Evolutionary conservation across 805 yeast genomes (phyloP), one percentile per base, ranked within the genome.

Genomic region (Kregervanrija delftensis): DNA sequence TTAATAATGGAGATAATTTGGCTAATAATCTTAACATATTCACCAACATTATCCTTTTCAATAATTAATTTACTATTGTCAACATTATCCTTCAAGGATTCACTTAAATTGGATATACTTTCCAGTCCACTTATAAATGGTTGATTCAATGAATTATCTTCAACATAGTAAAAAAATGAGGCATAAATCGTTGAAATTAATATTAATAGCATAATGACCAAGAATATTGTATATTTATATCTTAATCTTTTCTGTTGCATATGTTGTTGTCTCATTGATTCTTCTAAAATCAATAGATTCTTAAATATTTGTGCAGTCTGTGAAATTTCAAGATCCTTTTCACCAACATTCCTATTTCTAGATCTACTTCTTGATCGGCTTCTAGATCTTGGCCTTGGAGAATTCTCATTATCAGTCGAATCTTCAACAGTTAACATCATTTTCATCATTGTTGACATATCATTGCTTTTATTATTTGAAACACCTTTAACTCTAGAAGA

Each of bases 251-350:
- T 75, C 59, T 88, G 90, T 43, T 79, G 82, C n/a, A 73, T 67
- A 40, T 83, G 85, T 65, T 91, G 98, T 48, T 76, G 81, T 35
- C 97, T 73, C 41, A 93, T 68, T 44, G 87, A 81, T 58, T 90
- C 96, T 62, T 91, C 99, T 43, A 90, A 63, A 12, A 91, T 83
- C 40, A 91, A 67, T 52, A 93, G 64, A 60, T 91, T 89, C 39
- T 95, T 74, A 61, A 83, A 87, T 12, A 88, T 80, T 68, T 83
- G 82, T 1, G 89, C 85, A 0, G 85, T 56, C 34, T 57, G 56
- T 1, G 59, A 53, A 15, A 56, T 49, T 40, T 58, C 62, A 1
- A 53, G 47, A 11, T 52, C 47, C n/a, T 46, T 35, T 10, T 44
- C 41, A 11, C 37, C 39, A 11, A 33, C 33, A 10, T 39, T 14